Conservation (phyloP, 164 flowering plant genomes). For the Vitis riparia region DNA sequence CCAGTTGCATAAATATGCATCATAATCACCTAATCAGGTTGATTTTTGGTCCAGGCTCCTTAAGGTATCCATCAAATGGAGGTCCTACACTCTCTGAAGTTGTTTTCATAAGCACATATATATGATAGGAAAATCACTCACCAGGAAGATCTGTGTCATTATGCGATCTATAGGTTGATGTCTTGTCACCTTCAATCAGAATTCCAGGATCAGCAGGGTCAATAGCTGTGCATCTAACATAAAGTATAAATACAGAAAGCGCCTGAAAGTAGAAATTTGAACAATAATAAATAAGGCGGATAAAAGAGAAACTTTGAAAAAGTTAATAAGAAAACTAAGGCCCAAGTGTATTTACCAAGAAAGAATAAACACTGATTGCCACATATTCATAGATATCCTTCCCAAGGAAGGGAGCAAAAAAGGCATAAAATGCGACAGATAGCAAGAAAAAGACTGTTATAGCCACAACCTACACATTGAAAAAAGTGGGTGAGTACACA, state of each 20-base stretch:
- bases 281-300: background rate
- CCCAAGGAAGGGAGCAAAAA: conserved; percentile 95
- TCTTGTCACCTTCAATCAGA: conserved; percentile 47
- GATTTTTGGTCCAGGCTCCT: background rate
- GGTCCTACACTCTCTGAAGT: background rate
- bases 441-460: conserved; percentile 87
- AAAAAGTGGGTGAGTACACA: background rate
- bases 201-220: conserved; percentile 98
- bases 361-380: conserved; percentile 76
- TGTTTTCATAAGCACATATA: too few species aligned
- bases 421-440: conserved; percentile 85
- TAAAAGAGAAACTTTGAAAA: background rate
- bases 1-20: background rate
- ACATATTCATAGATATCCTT: conserved; percentile 69
- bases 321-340: background rate
- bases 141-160: conserved; percentile 44
- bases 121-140: conserved; percentile 25
- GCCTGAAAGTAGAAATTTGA: conserved; percentile 48
- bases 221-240: conserved; percentile 87
- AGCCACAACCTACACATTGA: conserved; percentile 67
- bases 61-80: background rate
- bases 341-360: conserved; percentile 54
- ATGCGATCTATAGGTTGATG: conserved; percentile 38
- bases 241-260: conserved; percentile 71
- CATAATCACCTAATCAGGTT: background rate